A percentile compares a stretch with the other conserved stretches of the same genome.
phyloP scores from a whole-genome alignment of 2,329 filamentous ascomycete genomes.

The Aspergillus sergii region DNA sequence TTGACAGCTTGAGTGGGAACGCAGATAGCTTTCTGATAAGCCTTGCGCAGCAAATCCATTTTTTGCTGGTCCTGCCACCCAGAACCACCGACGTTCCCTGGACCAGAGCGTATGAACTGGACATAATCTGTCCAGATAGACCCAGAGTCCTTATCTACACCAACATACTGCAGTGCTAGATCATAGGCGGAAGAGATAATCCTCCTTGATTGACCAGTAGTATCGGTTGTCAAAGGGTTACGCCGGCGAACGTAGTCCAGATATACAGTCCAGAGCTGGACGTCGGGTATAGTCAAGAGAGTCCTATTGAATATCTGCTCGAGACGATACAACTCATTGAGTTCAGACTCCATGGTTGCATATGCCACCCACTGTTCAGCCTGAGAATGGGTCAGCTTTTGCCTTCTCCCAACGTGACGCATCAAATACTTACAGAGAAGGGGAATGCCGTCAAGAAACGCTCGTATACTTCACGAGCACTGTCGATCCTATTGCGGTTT shows the following conservation, averaged over 20 bases:
- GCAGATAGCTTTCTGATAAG: conserved; percentile 86
- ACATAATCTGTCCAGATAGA: conserved; percentile 94
- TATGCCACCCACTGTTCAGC: conserved; percentile 90
- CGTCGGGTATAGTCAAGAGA: conserved; percentile 76
- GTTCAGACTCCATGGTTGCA: conserved; percentile 83
- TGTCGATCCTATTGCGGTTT: conserved; percentile 77
- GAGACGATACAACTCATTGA: conserved; percentile 78
- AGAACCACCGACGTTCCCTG: conserved; percentile 80
- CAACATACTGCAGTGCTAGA: conserved; percentile 85
- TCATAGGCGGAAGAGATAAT: conserved; percentile 87
- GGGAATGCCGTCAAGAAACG: conserved; percentile 88
- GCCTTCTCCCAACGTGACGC: background rate
- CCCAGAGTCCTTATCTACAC: conserved; percentile 87
- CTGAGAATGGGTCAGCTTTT: conserved; percentile 54
- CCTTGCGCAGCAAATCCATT: conserved; percentile 89
- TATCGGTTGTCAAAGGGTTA: conserved; percentile 82
- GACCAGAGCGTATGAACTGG: conserved; percentile 85
- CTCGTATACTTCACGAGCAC: conserved; percentile 77
- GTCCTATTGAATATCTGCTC: conserved; percentile 83
- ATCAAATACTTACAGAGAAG: conserved; percentile 72
- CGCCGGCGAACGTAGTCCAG: conserved; percentile 91
- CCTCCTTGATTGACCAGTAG: conserved; percentile 72
- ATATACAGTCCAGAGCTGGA: conserved; percentile 89
- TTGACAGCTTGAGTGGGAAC: conserved; percentile 84
- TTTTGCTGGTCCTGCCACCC: conserved; percentile 98